Conservation (phyloP, 805 yeast genomes). For the Nakazawaea siamensis region DNA sequence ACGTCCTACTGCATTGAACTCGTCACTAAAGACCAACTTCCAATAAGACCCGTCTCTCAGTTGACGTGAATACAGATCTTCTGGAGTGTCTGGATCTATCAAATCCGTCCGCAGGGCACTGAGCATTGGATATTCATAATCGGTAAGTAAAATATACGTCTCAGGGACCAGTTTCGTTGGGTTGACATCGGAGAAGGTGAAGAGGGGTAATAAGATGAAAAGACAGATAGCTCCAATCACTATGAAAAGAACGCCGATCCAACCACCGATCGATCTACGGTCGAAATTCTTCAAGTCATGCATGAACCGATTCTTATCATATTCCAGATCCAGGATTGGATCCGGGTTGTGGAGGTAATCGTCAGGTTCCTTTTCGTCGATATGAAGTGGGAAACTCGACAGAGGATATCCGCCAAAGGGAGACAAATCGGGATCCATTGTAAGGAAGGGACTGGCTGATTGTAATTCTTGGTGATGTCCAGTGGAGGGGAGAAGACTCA, state of each 20-base stretch:
- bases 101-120: conserved; percentile 52
- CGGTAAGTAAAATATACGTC: conserved; percentile 38
- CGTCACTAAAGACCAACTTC: conserved; percentile 83
- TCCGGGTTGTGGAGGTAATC: conserved; percentile 95
- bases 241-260: conserved; percentile 51
- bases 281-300: conserved; percentile 63
- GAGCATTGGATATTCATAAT: conserved; percentile 49
- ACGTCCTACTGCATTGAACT: conserved; percentile 83
- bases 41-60: conserved; percentile 59
- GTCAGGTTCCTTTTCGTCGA: conserved; percentile 92
- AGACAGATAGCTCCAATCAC: conserved; percentile 55
- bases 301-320: conserved; percentile 61
- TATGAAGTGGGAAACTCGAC: conserved; percentile 77
- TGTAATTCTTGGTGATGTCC: neutral
- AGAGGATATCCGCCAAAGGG: conserved; percentile 99
- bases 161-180: conserved; percentile 13
- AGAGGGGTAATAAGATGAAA: conserved; percentile 73
- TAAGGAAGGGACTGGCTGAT: conserved; percentile 28
- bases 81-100: conserved; percentile 70
- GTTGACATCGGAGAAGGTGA: conserved; percentile 72
- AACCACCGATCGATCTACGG: conserved; percentile 50
- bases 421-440: conserved; percentile 55
- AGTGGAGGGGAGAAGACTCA: conserved; percentile 14
- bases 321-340: conserved; percentile 84
- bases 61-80: conserved; percentile 30